These are phyloP conservation scores for Hanseniaspora uvarum DNA, from an alignment of 1,139 yeast species.

Conservation along the genomic window DNA sequence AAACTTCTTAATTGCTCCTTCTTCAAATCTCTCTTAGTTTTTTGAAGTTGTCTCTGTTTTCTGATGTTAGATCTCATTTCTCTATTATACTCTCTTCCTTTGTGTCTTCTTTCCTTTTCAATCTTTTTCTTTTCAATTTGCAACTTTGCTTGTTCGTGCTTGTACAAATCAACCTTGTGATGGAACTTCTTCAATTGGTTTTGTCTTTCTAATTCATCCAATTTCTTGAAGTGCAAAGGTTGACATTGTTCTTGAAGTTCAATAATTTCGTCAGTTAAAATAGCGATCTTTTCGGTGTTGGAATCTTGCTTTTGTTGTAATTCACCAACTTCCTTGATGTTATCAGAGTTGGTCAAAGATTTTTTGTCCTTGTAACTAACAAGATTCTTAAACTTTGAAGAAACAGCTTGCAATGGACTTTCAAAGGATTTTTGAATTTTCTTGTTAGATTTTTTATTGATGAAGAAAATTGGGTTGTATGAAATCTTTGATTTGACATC, in stretches of 20 bases:
- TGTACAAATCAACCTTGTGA: slow-evolving; percentile 15
- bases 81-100: slow-evolving; percentile 12
- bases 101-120: slow-evolving; percentile 14
- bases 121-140: slow-evolving; percentile 6
- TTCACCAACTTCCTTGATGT: neutral
- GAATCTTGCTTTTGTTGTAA: slow-evolving; percentile 24
- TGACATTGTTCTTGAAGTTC: slow-evolving; percentile 19
- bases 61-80: slow-evolving; percentile 12
- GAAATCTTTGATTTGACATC: slow-evolving; percentile 12
- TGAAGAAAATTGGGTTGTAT: slow-evolving; percentile 14
- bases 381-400: slow-evolving; percentile 7
- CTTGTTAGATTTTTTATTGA: slow-evolving; percentile 9
- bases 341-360: neutral
- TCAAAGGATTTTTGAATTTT: neutral
- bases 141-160: slow-evolving; percentile 12
- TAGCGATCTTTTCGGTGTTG: slow-evolving; percentile 25
- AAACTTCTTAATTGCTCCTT: slow-evolving; percentile 20
- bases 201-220: slow-evolving; percentile 15
- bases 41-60: slow-evolving; percentile 18
- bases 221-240: slow-evolving; percentile 10
- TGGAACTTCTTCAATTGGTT: neutral
- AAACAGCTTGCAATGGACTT: slow-evolving; percentile 1
- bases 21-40: slow-evolving; percentile 23
- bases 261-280: slow-evolving; percentile 22
- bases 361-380: slow-evolving; percentile 14